A percentile compares a stretch with the other conserved stretches of the same genome.
Conservation (phyloP, 257 asterid species). For the Nyctanthes arbortristis region DNA sequence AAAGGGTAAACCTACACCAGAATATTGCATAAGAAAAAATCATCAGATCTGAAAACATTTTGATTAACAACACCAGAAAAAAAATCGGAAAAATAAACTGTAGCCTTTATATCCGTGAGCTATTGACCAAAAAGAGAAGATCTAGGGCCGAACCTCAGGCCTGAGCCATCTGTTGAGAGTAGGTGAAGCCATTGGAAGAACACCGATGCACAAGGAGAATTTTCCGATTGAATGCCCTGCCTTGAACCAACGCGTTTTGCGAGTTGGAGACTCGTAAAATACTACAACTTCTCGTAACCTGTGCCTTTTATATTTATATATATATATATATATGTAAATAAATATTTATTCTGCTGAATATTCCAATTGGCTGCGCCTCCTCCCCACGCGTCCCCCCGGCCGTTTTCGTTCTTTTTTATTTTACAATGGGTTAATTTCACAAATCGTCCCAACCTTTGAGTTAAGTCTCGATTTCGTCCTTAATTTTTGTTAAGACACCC, state of each 20-base stretch:
- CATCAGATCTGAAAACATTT: slow-evolving; percentile 35
- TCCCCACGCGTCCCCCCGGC: too few species aligned
- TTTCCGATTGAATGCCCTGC: not conserved
- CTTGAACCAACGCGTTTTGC: not conserved
- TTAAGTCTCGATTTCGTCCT: too few species aligned
- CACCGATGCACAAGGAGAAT: slow-evolving; percentile 17
- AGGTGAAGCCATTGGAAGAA: slow-evolving; percentile 51
- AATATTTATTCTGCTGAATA: too few species aligned
- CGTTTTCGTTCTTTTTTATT: too few species aligned
- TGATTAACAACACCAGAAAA: not conserved
- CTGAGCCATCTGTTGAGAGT: slow-evolving; percentile 77
- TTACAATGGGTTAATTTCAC: too few species aligned
- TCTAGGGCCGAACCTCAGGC: slow-evolving; percentile 69
- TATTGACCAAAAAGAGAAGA: too few species aligned
- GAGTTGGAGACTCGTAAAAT: not conserved
- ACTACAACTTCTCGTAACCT: not conserved
- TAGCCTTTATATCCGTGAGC: not conserved
- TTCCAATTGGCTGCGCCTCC: too few species aligned
- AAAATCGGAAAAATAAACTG: not conserved
- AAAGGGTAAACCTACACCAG: slow-evolving; percentile 41
- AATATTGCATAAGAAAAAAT: slow-evolving; percentile 5
- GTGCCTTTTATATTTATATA: not conserved
- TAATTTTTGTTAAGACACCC: too few species aligned
- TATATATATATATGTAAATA: too few species aligned
- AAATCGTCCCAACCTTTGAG: too few species aligned